phyloP scores from a whole-genome alignment of 306 rosid species.

The Trifolium repens region DNA sequence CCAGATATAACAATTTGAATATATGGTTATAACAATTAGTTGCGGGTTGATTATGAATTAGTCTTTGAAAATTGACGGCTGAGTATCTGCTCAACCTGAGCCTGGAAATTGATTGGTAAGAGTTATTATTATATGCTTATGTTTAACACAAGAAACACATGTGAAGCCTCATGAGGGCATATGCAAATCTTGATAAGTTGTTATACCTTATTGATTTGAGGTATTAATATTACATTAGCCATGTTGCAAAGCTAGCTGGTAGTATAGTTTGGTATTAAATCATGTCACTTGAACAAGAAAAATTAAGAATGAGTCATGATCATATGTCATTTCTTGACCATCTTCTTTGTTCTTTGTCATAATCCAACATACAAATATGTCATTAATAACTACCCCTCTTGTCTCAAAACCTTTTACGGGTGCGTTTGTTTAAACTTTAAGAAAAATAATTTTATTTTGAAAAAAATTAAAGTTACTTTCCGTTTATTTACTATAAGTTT shows the following conservation, averaged over 20 bases:
- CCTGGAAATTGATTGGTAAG: no score
- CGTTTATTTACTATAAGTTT: no score
- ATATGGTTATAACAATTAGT: no score
- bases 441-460: no score
- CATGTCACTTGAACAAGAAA: constrained; percentile 65
- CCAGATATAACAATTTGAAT: no score
- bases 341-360: constrained; percentile 52
- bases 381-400: no score
- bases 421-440: accelerated
- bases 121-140: no score
- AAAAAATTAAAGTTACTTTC: accelerated
- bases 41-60: no score
- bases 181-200: constrained; percentile 4
- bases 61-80: no score
- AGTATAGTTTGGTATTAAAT: constrained; percentile 66
- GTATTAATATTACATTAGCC: constrained; percentile 65
- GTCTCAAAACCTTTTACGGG: no score
- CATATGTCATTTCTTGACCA: constrained; percentile 41
- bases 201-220: constrained; percentile 54
- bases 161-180: not conserved
- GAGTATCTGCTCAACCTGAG: no score
- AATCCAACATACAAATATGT: constrained; percentile 45
- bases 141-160: constrained; percentile 20
- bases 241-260: constrained; percentile 78
- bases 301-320: constrained; percentile 55